phyloP scores from a whole-genome alignment of 495 filamentous ascomycete genomes.

The Darksidea phi region DNA sequence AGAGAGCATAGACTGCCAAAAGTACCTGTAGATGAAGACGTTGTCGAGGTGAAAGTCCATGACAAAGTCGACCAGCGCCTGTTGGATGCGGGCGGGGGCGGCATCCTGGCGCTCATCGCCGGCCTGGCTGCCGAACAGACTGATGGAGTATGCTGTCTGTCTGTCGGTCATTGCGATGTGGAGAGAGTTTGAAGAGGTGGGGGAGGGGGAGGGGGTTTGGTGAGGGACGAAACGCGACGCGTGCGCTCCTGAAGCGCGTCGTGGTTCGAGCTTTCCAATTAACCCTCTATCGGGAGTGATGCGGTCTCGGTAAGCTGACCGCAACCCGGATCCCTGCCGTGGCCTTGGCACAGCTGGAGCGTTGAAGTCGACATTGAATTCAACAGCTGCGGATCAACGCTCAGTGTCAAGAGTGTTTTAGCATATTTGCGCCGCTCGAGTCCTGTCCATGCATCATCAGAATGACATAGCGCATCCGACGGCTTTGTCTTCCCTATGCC shows the following conservation, averaged over 20 bases:
- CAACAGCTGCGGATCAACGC: no score
- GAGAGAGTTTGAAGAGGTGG: neutral
- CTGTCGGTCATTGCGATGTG: constrained; percentile 66
- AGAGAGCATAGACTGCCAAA: constrained; percentile 1
- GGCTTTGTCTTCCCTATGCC: constrained; percentile 28
- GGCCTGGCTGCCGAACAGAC: constrained; percentile 63
- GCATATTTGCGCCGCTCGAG: no score
- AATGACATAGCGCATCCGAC: constrained; percentile 23
- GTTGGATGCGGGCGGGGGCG: constrained; percentile 58
- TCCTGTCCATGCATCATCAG: no score
- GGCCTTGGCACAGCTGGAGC: no score
- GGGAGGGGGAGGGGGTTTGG: neutral
- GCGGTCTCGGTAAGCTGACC: no score
- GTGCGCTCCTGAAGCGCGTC: neutral
- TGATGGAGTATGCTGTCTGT: constrained; percentile 78
- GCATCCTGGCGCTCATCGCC: constrained; percentile 56
- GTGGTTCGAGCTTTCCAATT: neutral
- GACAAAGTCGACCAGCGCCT: constrained; percentile 71
- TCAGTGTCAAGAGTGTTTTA: no score
- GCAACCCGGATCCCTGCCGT: no score
- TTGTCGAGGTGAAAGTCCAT: constrained; percentile 95
- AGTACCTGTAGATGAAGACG: constrained; percentile 91
- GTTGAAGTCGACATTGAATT: no score
- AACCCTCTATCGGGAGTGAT: neutral
- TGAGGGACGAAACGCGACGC: neutral